Percentiles rank a stretch among this genome's conserved stretches.
These are phyloP conservation scores for Sporothrix euskadiensis DNA, from an alignment of 2,329 filamentous ascomycete species.

Conservation along the genomic window DNA sequence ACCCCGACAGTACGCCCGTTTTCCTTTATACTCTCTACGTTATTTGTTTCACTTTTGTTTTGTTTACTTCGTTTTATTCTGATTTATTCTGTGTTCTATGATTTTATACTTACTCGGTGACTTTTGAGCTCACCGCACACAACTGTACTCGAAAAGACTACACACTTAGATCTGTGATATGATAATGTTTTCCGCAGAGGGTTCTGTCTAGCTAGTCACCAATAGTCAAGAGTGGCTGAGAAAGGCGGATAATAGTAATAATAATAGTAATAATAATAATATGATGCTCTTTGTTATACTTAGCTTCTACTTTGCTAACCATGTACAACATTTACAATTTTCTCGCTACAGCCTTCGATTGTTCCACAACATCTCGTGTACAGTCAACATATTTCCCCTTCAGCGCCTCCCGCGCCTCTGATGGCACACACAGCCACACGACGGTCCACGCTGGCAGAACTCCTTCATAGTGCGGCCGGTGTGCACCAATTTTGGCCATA, in stretches of 20 bases:
- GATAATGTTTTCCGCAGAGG: no score
- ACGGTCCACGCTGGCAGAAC: not conserved
- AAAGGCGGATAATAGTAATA: not conserved
- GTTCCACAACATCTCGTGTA: not conserved
- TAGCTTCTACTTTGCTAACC: no score
- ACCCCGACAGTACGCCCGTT: not conserved
- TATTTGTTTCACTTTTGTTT: not conserved
- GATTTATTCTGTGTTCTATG: not conserved
- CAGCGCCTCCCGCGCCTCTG: not conserved
- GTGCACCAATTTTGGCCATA: not conserved
- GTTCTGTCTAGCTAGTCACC: not conserved
- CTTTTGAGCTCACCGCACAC: not conserved
- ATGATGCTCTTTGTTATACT: no score
- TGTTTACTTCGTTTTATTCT: not conserved
- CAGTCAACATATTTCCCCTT: not conserved
- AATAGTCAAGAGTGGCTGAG: not conserved
- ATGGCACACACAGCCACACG: not conserved
- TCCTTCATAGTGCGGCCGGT: not conserved
- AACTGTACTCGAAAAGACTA: not conserved
- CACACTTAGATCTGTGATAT: not conserved
- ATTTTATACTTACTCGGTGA: no score
- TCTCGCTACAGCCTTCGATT: not conserved
- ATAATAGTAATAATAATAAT: not conserved
- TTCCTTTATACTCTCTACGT: not conserved
- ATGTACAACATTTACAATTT: not conserved